Evolutionary conservation across 1,284 basidiomycete species (phyloP), one percentile per base, ranked within the genome.

Genomic region (Tilletia walkeri): DNA sequence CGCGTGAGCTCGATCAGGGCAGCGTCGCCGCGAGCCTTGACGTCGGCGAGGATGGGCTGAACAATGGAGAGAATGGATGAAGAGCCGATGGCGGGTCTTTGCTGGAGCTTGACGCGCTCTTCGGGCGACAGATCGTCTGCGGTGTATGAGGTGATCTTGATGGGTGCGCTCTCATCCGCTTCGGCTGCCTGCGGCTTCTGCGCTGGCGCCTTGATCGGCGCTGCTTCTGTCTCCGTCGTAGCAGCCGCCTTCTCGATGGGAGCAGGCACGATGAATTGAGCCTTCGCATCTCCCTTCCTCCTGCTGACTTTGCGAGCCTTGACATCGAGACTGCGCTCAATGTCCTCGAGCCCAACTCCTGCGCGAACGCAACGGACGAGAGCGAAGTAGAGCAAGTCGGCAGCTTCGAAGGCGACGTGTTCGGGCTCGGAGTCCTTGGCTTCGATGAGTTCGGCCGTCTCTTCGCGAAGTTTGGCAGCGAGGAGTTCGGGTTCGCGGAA

Each of bases 11-110:
- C 91, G 67, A 93, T 88, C 53, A 99, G 88, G 12, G 94, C 96
- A 0, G 87, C 87, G 81, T 99, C 96, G 65, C 95, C 96, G 49
- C 90, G 88, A 59, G 85, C 85, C 72, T 94, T 90, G 69, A 99
- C 94, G 66, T 91, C 88, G 73, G 93, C 89, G 70, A 99, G 92
- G 79, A 99, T 99, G 39, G 96, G 96, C 82, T 91, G 91, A 78
- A 98, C 95, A 84, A 94, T 94, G 67, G 88, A 88, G 74, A 98
- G 93, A 92, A 99, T 98, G 80, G 95, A 92, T 78, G 91, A 89
- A 2, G 93, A 97, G 82, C 90, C 92, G 77, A 96, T 89, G 34
- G 97, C 93, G 12, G 95, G 95, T 9, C 95, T 90, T 71, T 90
- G 90, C 73, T 99, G 89, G 36, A 98, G 88, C 67, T 88, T 86